Evolutionary conservation across 2,329 filamentous ascomycete genomes (phyloP), one percentile per base, ranked within the genome.

Genomic region (Botrytis fragariae): DNA sequence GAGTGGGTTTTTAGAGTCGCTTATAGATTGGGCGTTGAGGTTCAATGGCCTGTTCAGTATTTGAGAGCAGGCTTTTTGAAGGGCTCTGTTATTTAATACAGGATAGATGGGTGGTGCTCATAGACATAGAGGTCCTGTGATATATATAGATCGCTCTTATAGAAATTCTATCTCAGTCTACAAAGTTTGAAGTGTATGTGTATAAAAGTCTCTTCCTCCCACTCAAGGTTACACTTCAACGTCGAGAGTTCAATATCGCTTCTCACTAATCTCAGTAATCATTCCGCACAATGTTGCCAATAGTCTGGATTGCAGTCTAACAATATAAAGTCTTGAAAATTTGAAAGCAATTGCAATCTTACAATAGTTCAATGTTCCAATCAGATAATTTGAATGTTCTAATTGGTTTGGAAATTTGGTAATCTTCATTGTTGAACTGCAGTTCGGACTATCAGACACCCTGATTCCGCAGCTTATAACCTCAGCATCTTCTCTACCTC

Each of bases 1-100:
- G 90, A 93, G 73, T 90, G 94, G 80, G 91, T 94, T 14, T 89
- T 93, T 82, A 86, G 88, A 48, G 91, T 89, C 75, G 94, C 93
- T 0, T 87, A 92, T 74, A 88, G 94, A 76, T 84, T 97, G 45
- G 90, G 88, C 16, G 89, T 95, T 5, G 84, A 89, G 73, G 89
- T 95, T 8, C 85, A 91, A 77, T 91, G 91, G 88, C 89, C 94
- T 18, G 25, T 74, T 51, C 79, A 80, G 48, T 80, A 79, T 69
- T 29, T 59, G 18, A 73, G 77, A 63, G 77, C 74, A 1, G 62
- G 69, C 25, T 80, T 80, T 61, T 59, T 75, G 16, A 79, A 74
- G 59, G 76, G 75, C 5, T 79, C 77, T 65, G 76, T 67, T 74
- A 78, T 80, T 10, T 79, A 29, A 60, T 42, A 35, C 18, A 42